A percentile compares a stretch with the other conserved stretches of the same genome.
Conservation (phyloP, 116 monocot species). For the Iris pallida region DNA sequence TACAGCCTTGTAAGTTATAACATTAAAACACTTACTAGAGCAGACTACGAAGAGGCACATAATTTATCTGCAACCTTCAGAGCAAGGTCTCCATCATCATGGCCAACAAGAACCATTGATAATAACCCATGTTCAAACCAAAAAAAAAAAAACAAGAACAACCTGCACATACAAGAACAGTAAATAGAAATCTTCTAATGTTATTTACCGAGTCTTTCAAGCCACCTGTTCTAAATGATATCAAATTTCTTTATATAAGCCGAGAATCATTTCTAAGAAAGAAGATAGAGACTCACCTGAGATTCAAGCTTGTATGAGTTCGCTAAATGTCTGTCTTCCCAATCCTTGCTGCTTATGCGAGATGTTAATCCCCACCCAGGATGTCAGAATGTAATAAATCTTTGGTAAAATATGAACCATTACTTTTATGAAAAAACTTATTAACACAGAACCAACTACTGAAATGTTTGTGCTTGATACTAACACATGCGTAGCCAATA, state of each 20-base stretch:
- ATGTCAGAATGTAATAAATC: too few relatives aligned
- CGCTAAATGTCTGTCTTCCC: slow-evolving; percentile 54
- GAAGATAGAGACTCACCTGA: slow-evolving; percentile 33
- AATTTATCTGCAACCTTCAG: slow-evolving; percentile 75
- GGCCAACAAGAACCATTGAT: slow-evolving; percentile 84
- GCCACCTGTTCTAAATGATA: too few relatives aligned
- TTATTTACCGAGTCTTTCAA: background rate
- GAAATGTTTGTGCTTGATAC: too few relatives aligned
- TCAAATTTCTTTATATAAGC: too few relatives aligned
- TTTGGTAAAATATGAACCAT: too few relatives aligned
- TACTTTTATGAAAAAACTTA: too few relatives aligned
- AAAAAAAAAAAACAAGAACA: slow-evolving; percentile 77
- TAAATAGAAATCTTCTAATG: background rate
- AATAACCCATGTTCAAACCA: slow-evolving; percentile 66
- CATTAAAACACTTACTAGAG: too few relatives aligned
- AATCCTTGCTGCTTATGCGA: slow-evolving; percentile 66
- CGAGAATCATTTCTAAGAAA: too few relatives aligned
- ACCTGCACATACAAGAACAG: slow-evolving; percentile 38
- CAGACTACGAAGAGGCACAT: too few relatives aligned
- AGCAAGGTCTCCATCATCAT: slow-evolving; percentile 92
- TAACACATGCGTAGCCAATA: too few relatives aligned
- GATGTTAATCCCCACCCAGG: slow-evolving; percentile 87
- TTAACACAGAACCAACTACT: too few relatives aligned
- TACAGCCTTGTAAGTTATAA: too few relatives aligned
- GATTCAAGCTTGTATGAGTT: slow-evolving; percentile 76